A percentile compares a stretch with the other conserved stretches of the same genome.
These are phyloP conservation scores for Nemania sp. DNA, from an alignment of 2,329 filamentous ascomycete species.

Conservation along the genomic window DNA sequence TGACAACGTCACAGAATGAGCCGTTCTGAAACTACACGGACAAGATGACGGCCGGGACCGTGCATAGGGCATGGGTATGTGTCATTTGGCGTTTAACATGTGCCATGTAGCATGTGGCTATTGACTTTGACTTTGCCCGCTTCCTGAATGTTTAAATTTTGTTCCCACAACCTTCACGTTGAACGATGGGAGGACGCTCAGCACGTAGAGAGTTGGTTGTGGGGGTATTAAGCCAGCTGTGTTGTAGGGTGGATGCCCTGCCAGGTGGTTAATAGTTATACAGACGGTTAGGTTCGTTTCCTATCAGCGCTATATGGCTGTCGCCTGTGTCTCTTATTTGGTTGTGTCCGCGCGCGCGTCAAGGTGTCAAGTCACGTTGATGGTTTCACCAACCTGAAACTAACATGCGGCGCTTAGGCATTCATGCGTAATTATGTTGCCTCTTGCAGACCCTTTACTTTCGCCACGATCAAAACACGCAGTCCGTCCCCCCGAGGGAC, in stretches of 20 bases:
- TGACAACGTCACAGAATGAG: conserved; percentile 1
- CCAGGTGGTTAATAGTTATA: too few relatives aligned
- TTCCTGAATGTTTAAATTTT: background rate
- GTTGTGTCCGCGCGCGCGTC: too few relatives aligned
- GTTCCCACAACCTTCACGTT: background rate
- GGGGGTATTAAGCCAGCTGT: background rate
- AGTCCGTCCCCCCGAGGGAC: background rate
- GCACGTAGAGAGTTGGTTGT: background rate
- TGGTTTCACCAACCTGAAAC: too few relatives aligned
- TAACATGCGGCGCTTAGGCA: too few relatives aligned
- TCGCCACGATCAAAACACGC: background rate
- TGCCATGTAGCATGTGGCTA: conserved; percentile 8
- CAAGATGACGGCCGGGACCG: background rate
- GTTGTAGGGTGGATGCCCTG: too few relatives aligned
- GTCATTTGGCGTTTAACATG: too few relatives aligned
- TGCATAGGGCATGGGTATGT: too few relatives aligned
- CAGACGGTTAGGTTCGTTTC: too few relatives aligned
- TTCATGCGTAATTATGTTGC: too few relatives aligned
- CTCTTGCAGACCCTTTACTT: too few relatives aligned
- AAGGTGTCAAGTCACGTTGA: background rate
- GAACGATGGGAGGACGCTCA: background rate
- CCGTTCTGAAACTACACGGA: background rate
- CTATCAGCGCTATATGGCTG: too few relatives aligned
- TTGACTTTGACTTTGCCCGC: background rate
- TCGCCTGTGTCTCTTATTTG: too few relatives aligned